These are phyloP conservation scores for Colletotrichum lini DNA, from an alignment of 2,329 filamentous ascomycete species.

Conservation along the genomic window DNA sequence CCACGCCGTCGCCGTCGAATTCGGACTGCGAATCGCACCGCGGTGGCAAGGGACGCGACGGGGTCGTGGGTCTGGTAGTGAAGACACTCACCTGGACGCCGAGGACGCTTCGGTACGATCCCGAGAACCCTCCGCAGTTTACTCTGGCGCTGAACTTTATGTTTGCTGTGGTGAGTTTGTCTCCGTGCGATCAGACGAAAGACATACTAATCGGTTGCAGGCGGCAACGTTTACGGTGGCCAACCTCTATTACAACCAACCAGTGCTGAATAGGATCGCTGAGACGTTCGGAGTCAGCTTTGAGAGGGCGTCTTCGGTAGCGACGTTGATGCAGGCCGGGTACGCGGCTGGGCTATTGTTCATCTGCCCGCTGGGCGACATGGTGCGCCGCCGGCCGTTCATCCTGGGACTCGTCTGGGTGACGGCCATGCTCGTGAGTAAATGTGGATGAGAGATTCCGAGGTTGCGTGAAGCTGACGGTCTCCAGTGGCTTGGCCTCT, in stretches of 20 bases:
- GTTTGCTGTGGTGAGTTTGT: conserved; percentile 71
- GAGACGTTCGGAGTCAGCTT: conserved; percentile 79
- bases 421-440: conserved; percentile 76
- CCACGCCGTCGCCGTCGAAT: background rate
- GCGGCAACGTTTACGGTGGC: conserved; percentile 78
- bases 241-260: conserved; percentile 86
- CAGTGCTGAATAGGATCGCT: conserved; percentile 83
- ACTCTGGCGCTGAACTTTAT: conserved; percentile 78
- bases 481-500: conserved; percentile 76
- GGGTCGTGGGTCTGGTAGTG: conserved; percentile 12
- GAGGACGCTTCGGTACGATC: conserved; percentile 77
- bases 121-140: conserved; percentile 76
- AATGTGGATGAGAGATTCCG: fast-evolving
- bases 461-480: background rate
- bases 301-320: conserved; percentile 76
- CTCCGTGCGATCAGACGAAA: background rate
- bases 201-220: conserved; percentile 48
- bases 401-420: conserved; percentile 77
- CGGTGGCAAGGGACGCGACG: background rate
- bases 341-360: conserved; percentile 83
- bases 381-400: conserved; percentile 76
- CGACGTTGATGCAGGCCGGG: conserved; percentile 84
- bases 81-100: conserved; percentile 70
- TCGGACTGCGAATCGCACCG: conserved; percentile 24
- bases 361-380: conserved; percentile 82